Percentiles rank a stretch among this genome's conserved stretches.
phyloP scores from a whole-genome alignment of 306 rosid genomes.

The Adenanthera pavonina region DNA sequence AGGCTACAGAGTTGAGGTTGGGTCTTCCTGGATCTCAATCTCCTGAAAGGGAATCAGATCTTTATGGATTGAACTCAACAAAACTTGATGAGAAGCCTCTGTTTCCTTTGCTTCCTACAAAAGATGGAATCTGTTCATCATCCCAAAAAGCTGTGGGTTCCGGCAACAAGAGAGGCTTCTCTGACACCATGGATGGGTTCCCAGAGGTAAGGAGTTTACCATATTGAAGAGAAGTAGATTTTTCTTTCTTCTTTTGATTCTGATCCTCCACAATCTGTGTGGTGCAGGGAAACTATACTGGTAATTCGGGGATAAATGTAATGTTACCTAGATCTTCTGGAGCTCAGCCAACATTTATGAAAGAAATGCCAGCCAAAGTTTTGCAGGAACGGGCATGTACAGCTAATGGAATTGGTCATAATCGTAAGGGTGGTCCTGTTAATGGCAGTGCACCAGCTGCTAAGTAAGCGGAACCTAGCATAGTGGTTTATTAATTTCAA shows the following conservation, averaged over 20 bases:
- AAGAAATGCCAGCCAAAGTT: constrained; percentile 64
- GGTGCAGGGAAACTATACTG: constrained; percentile 72
- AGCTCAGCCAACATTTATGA: constrained; percentile 54
- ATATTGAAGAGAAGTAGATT: constrained; percentile 48
- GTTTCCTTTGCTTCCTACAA: constrained; percentile 85
- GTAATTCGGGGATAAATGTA: constrained; percentile 56
- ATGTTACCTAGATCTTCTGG: constrained; percentile 73
- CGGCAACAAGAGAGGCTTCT: constrained; percentile 90
- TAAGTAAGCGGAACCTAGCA: constrained; percentile 62
- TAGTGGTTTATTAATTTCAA: neutral
- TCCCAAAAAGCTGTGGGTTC: constrained; percentile 68
- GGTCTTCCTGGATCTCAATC: constrained; percentile 97
- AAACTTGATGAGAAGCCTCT: constrained; percentile 80
- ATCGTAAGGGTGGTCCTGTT: constrained; percentile 53
- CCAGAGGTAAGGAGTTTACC: constrained; percentile 57
- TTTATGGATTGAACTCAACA: constrained; percentile 49
- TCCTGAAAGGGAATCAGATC: constrained; percentile 65
- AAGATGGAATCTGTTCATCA: constrained; percentile 65
- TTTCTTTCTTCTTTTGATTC: constrained; percentile 42
- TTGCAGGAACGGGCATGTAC: constrained; percentile 69
- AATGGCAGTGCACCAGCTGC: constrained; percentile 75
- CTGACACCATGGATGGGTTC: constrained; percentile 80
- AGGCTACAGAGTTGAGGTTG: constrained; percentile 89
- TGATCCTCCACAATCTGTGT: constrained; percentile 46
- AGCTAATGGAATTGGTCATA: constrained; percentile 58